Percentiles rank a stretch among this genome's conserved stretches.
These are phyloP conservation scores for Metarhizium anisopliae DNA, from an alignment of 2,329 filamentous ascomycete species.

Conservation along the genomic window DNA sequence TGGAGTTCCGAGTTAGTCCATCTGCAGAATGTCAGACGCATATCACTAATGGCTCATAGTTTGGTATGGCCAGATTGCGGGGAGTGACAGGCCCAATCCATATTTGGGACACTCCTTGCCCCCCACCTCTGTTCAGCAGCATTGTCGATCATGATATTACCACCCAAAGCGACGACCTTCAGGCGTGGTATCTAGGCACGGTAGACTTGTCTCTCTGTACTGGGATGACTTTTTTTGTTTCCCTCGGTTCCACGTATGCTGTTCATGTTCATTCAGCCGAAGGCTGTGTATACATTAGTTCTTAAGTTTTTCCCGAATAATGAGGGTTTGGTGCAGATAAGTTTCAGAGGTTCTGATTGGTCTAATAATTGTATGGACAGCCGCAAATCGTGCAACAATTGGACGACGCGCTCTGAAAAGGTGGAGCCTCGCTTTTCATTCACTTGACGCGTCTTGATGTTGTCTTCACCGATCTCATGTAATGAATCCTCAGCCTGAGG, in stretches of 20 bases:
- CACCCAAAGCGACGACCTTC: no score
- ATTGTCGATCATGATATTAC: background rate
- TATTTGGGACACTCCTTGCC: constrained; percentile 5
- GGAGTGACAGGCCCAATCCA: background rate
- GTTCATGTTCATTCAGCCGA: constrained; percentile 4
- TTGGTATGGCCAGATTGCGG: constrained; percentile 2
- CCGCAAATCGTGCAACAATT: no score
- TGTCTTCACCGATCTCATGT: no score
- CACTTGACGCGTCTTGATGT: no score
- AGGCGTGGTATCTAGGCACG: constrained; percentile 1
- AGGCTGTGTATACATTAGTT: no score
- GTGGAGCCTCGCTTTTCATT: no score
- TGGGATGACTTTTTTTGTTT: constrained; percentile 3
- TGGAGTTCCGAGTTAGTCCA: constrained; percentile 2
- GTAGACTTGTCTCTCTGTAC: constrained; percentile 1
- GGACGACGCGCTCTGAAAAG: no score
- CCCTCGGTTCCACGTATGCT: background rate
- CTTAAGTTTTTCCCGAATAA: no score
- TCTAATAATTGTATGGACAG: no score
- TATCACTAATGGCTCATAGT: background rate
- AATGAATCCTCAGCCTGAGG: no score
- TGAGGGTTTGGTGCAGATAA: no score
- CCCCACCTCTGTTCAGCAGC: constrained; percentile 1
- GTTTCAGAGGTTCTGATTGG: no score
- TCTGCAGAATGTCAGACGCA: background rate